A percentile compares a stretch with the other conserved stretches of the same genome.
Conservation (phyloP, 257 asterid genomes). For the Rubia yunnanensis region DNA sequence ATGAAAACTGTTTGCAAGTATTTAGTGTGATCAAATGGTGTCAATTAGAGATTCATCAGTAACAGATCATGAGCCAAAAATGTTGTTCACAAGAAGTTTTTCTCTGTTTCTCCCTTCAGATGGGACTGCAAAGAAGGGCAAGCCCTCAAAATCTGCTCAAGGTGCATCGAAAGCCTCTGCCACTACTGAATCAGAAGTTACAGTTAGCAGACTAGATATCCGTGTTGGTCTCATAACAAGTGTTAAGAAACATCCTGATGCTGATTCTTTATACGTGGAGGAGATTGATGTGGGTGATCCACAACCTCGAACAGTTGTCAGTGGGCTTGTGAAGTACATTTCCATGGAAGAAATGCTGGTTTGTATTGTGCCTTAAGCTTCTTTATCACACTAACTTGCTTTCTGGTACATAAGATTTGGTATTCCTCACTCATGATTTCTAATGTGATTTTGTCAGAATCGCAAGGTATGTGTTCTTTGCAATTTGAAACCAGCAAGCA, state of each 20-base stretch:
- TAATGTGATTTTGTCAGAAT: conserved; percentile 37
- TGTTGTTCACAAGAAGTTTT: conserved; percentile 13
- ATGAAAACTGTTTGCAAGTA: background rate
- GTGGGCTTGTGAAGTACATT: conserved; percentile 90
- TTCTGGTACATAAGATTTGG: background rate
- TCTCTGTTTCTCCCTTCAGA: conserved; percentile 25
- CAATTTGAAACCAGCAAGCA: conserved; percentile 85
- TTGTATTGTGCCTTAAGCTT: conserved; percentile 11
- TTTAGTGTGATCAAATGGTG: background rate
- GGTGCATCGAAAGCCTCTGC: conserved; percentile 45
- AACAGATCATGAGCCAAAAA: background rate
- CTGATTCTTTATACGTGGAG: conserved; percentile 91
- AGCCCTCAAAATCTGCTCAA: conserved; percentile 55
- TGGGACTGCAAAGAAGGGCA: conserved; percentile 49
- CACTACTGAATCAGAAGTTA: conserved; percentile 46
- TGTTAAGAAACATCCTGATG: conserved; percentile 89
- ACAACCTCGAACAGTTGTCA: conserved; percentile 86
- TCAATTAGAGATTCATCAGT: background rate
- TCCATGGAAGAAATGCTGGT: conserved; percentile 97
- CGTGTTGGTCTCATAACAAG: conserved; percentile 85
- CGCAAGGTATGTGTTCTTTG: conserved; percentile 96
- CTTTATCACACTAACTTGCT: background rate
- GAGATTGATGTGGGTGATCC: conserved; percentile 94
- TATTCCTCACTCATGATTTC: background rate
- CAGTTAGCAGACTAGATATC: conserved; percentile 71